Percentiles rank a stretch among this genome's conserved stretches.
Evolutionary conservation across 139 green algal species (phyloP).

Genomic region (Zygnema circumcarinatum): DNA sequence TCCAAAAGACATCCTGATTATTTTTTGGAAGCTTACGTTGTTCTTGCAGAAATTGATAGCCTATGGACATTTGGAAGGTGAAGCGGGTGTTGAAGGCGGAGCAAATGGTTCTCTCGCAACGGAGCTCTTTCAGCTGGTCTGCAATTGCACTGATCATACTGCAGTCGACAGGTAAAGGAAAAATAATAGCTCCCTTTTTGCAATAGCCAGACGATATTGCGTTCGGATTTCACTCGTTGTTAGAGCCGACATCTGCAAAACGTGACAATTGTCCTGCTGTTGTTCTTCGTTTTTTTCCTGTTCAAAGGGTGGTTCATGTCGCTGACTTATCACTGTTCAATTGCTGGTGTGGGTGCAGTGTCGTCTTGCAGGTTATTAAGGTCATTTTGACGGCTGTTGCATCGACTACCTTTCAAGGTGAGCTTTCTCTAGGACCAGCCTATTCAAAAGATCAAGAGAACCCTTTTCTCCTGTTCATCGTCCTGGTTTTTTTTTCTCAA

Average conservation of each 20-base stretch:
- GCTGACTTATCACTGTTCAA: too few relatives aligned
- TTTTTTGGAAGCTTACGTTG: too few relatives aligned
- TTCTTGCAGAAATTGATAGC: constrained; percentile 61
- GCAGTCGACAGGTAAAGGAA: constrained; percentile 53
- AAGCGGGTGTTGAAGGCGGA: constrained; percentile 39
- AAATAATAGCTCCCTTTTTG: neutral
- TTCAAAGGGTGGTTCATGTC: too few relatives aligned
- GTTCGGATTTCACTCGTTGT: too few relatives aligned
- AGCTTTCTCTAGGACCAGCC: too few relatives aligned
- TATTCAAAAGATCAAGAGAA: too few relatives aligned
- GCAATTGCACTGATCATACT: constrained; percentile 44
- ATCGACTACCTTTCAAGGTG: constrained; percentile 59
- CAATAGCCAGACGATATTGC: constrained; percentile 1
- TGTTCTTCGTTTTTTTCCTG: too few relatives aligned
- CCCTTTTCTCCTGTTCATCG: neutral
- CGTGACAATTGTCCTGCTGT: too few relatives aligned
- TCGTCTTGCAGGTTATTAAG: constrained; percentile 63
- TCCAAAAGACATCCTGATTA: too few relatives aligned
- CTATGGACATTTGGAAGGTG: constrained; percentile 57
- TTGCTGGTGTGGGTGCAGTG: too few relatives aligned
- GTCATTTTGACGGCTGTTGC: constrained; percentile 59
- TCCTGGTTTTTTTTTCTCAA: neutral
- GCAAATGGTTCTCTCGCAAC: constrained; percentile 36
- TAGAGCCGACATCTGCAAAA: too few relatives aligned
- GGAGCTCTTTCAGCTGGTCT: constrained; percentile 54